A percentile compares a stretch with the other conserved stretches of the same genome.
Conservation (phyloP, 805 yeast species). For the Cyberlindnera maritima region DNA sequence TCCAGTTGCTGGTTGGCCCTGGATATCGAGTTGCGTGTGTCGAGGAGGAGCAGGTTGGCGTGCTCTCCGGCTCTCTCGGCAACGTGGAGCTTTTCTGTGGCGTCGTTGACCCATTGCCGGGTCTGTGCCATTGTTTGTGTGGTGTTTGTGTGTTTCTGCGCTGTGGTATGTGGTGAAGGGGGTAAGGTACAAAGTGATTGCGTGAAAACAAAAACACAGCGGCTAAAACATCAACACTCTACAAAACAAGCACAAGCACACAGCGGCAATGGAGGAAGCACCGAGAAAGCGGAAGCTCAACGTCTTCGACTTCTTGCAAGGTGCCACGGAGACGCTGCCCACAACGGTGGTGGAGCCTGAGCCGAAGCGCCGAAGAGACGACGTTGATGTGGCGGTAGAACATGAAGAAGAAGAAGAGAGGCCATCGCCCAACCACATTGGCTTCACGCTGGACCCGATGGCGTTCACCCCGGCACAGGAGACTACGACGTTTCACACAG, state of each 20-base stretch:
- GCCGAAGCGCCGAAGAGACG: slow-evolving; percentile 7
- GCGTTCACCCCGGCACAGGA: background rate
- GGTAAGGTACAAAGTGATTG: no score
- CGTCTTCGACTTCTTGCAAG: slow-evolving; percentile 18
- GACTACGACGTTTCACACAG: no score
- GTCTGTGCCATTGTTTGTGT: background rate
- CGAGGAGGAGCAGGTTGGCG: slow-evolving; percentile 41
- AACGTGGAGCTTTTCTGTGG: slow-evolving; percentile 43
- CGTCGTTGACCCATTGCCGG: slow-evolving; percentile 40
- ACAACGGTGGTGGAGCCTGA: slow-evolving; percentile 2
- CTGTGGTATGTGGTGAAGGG: background rate
- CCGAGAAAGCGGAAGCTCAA: slow-evolving; percentile 12
- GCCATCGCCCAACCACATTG: background rate
- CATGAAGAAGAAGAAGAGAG: no score
- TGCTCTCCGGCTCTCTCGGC: slow-evolving; percentile 52
- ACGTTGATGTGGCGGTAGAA: background rate
- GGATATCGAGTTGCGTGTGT: slow-evolving; percentile 36
- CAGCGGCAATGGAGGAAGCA: slow-evolving; percentile 4
- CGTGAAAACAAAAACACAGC: background rate
- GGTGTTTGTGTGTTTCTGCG: background rate
- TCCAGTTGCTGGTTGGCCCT: slow-evolving; percentile 41
- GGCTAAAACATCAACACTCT: no score
- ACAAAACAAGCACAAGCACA: no score
- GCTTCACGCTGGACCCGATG: slow-evolving; percentile 1
- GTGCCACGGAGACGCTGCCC: slow-evolving; percentile 10